Evolutionary conservation across 2,329 filamentous ascomycete species (phyloP), one percentile per base, ranked within the genome.

Genomic region (Pseudonectria foliicola): DNA sequence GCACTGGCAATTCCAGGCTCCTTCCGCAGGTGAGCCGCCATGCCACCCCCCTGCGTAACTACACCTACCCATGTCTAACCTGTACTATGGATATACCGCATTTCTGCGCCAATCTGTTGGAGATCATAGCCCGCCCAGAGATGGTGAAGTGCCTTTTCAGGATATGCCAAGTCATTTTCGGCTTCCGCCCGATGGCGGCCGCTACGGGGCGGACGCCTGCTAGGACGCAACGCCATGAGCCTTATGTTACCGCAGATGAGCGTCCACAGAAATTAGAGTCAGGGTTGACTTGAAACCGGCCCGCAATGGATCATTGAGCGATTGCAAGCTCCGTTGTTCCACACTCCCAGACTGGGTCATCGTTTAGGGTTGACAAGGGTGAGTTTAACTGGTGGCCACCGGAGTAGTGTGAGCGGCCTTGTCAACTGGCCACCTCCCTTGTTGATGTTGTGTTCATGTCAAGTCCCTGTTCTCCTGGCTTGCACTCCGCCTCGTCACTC

Each of bases 281-380:
- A 48, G 48, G 18, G 49, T 45, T 48, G 49, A 38, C 45, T 33
- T 37, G 35, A 37, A 39, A 41, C 47, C 49, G 45, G 49, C 39
- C 49, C 49, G 47, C 43, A 41, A 35, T 43, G 42, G 42, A 45
- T 27, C 38, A 41, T 35, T 38, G 44, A 32, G 41, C 41, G 39
- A 28, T 42, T 8, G 8, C 18, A 21, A 21, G 8, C 8, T 8
- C 18, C 18, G 18, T 21, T 21, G 18, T 8, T 21, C 18, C 18
- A 21, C n/a, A n/a, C n/a, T n/a, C n/a, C n/a, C n/a, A 21, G 18
- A 5, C 18, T 21, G 18, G 8, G 18, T 8, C 18, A 21, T 5
- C 18, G 18, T 8, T 8, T 21, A 21, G 18, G 18, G 5, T 21
- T 21, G 18, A 21, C 18, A 21, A 21, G 8, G 8, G 18, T 6